A percentile compares a stretch with the other conserved stretches of the same genome.
Evolutionary conservation across 2,329 filamentous ascomycete species (phyloP).

Genomic region (Cladosporium velox): DNA sequence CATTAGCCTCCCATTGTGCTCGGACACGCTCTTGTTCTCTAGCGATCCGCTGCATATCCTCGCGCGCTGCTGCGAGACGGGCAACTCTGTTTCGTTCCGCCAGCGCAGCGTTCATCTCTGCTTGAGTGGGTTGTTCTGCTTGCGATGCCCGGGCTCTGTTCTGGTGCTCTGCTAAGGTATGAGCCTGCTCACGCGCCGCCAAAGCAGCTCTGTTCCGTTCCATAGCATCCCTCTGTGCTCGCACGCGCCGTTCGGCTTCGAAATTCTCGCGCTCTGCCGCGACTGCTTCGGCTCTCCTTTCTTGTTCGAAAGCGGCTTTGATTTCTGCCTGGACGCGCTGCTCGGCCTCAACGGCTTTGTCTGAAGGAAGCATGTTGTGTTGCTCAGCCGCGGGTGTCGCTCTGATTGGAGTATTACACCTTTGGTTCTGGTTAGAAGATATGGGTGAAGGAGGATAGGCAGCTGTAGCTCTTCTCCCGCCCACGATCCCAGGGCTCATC

Average conservation of each 20-base stretch:
- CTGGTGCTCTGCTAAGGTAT: no score
- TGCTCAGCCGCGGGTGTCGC: neutral
- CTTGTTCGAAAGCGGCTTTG: no score
- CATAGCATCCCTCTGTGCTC: no score
- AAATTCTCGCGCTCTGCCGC: no score
- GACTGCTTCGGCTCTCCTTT: no score
- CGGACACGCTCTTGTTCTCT: neutral
- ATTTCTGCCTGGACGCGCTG: neutral
- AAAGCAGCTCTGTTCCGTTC: no score
- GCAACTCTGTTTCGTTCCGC: no score
- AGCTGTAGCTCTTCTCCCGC: neutral
- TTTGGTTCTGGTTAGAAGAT: neutral
- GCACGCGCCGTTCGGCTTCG: no score
- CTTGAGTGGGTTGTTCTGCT: no score
- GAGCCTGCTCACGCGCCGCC: no score
- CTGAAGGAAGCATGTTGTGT: neutral
- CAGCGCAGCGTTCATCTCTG: no score
- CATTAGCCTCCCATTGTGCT: neutral
- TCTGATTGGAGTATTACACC: neutral
- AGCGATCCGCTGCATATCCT: neutral
- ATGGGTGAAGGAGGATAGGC: neutral
- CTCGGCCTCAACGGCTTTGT: neutral
- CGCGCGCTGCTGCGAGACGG: neutral
- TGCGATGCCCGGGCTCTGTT: no score
- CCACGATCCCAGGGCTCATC: neutral